phyloP scores from a whole-genome alignment of 768 basidiomycete genomes.

The Tephrocybe sp. region DNA sequence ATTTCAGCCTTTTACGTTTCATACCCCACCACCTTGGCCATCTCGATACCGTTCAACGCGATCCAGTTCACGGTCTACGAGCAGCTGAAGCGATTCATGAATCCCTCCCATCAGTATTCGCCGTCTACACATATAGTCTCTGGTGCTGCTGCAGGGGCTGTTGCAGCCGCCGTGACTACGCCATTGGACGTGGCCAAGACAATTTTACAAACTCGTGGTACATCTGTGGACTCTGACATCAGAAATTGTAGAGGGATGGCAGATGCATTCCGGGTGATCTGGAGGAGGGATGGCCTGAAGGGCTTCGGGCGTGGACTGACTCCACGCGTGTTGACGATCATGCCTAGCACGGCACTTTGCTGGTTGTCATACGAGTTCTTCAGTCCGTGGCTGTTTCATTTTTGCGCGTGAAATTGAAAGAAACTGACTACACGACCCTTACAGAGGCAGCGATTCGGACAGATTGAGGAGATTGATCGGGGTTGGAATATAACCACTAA shows the following conservation, averaged over 20 bases:
- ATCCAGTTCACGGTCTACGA: slow-evolving; percentile 98
- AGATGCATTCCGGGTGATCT: slow-evolving; percentile 89
- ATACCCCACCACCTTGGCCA: slow-evolving; percentile 95
- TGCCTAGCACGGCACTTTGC: slow-evolving; percentile 96
- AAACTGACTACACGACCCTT: slow-evolving; percentile 12
- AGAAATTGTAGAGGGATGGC: slow-evolving; percentile 79
- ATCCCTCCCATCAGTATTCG: slow-evolving; percentile 85
- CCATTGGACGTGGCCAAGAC: slow-evolving; percentile 98
- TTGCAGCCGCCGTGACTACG: slow-evolving; percentile 94
- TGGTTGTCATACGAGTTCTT: slow-evolving; percentile 99
- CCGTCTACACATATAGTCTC: slow-evolving; percentile 92
- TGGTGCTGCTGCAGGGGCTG: slow-evolving; percentile 89
- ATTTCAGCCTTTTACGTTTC: slow-evolving; percentile 94
- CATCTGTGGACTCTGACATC: slow-evolving; percentile 84
- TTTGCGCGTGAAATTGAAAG: slow-evolving; percentile 7
- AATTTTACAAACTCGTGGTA: slow-evolving; percentile 91
- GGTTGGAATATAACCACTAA: slow-evolving; percentile 4
- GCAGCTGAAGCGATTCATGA: slow-evolving; percentile 82
- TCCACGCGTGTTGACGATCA: slow-evolving; percentile 90
- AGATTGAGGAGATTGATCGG: slow-evolving; percentile 25
- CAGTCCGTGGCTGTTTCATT: slow-evolving; percentile 59
- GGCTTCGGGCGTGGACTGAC: slow-evolving; percentile 88
- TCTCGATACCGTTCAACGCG: slow-evolving; percentile 97
- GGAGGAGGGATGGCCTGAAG: slow-evolving; percentile 78
- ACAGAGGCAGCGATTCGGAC: slow-evolving; percentile 68